Evolutionary conservation across 2,329 filamentous ascomycete species (phyloP).

Genomic region (Ascochyta koolunga): DNA sequence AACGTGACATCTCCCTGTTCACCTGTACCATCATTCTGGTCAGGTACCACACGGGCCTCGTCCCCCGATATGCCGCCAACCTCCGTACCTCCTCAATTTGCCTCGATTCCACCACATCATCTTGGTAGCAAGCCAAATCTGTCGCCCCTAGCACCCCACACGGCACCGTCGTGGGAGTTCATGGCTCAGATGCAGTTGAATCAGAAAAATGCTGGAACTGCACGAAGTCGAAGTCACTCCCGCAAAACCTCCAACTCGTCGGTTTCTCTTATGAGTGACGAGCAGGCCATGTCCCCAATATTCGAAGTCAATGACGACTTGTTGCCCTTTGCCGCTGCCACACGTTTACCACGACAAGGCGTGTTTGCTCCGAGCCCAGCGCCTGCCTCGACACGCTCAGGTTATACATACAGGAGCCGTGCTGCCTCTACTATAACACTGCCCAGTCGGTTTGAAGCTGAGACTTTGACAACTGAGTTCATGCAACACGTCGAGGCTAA

Average conservation of each 20-base stretch:
- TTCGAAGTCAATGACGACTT: constrained; percentile 40
- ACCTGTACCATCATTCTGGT: constrained; percentile 47
- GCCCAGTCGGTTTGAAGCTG: constrained; percentile 46
- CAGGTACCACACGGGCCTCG: constrained; percentile 45
- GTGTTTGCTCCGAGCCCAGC: constrained; percentile 40
- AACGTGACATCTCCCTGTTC: constrained; percentile 38
- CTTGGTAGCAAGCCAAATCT: constrained; percentile 27
- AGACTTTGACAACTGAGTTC: constrained; percentile 44
- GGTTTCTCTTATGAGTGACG: constrained; percentile 35
- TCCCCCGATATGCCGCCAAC: constrained; percentile 43
- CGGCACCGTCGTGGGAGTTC: constrained; percentile 45
- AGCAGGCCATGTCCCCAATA: constrained; percentile 37
- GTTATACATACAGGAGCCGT: constrained; percentile 40
- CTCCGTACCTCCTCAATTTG: constrained; percentile 30
- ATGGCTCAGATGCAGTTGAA: constrained; percentile 31
- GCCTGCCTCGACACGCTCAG: constrained; percentile 34
- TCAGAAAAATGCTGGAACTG: constrained; percentile 20
- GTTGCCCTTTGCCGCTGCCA: constrained; percentile 32
- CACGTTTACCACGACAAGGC: constrained; percentile 38
- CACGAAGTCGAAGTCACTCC: constrained; percentile 33
- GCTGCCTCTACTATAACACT: constrained; percentile 39
- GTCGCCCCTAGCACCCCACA: constrained; percentile 37
- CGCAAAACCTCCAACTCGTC: constrained; percentile 44
- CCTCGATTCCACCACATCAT: constrained; percentile 24
- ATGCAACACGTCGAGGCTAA: constrained; percentile 36